Evolutionary conservation across 2,329 filamentous ascomycete genomes (phyloP).

Genomic region (Trichoderma gracile): DNA sequence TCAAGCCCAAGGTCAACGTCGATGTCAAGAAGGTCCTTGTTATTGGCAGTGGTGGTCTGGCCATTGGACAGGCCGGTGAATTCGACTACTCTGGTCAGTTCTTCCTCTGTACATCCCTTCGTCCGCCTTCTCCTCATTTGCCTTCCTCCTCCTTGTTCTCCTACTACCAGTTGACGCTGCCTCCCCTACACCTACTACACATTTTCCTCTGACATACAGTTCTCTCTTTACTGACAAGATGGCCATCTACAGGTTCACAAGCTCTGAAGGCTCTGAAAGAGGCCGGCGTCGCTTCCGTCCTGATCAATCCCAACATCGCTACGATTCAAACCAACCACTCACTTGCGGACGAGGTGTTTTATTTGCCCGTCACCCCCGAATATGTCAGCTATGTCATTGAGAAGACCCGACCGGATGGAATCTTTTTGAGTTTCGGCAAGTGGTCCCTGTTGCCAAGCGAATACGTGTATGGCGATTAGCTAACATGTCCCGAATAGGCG

Average conservation of each 20-base stretch:
- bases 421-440: slow-evolving; percentile 83
- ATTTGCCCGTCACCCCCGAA: slow-evolving; percentile 94
- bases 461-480: too few species aligned
- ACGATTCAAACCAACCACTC: slow-evolving; percentile 97
- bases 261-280: slow-evolving; percentile 96
- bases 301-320: slow-evolving; percentile 97
- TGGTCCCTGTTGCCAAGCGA: too few species aligned
- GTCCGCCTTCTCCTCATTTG: background rate
- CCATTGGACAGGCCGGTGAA: slow-evolving; percentile 96
- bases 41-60: slow-evolving; percentile 91
- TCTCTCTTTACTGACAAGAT: background rate
- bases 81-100: slow-evolving; percentile 95
- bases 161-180: too few species aligned
- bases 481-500: slow-evolving; percentile 47
- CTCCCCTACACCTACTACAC: background rate
- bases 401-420: slow-evolving; percentile 78
- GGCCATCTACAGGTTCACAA: slow-evolving; percentile 70
- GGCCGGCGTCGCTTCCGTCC: slow-evolving; percentile 84
- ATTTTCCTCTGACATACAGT: too few species aligned
- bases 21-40: slow-evolving; percentile 97
- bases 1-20: slow-evolving; percentile 76
- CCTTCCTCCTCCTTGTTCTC: too few species aligned
- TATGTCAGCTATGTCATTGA: slow-evolving; percentile 98
- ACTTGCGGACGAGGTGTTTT: slow-evolving; percentile 96
- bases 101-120: background rate